A percentile compares a stretch with the other conserved stretches of the same genome.
phyloP scores from a whole-genome alignment of 1,284 basidiomycete species.

The Leccinum subrobustum region DNA sequence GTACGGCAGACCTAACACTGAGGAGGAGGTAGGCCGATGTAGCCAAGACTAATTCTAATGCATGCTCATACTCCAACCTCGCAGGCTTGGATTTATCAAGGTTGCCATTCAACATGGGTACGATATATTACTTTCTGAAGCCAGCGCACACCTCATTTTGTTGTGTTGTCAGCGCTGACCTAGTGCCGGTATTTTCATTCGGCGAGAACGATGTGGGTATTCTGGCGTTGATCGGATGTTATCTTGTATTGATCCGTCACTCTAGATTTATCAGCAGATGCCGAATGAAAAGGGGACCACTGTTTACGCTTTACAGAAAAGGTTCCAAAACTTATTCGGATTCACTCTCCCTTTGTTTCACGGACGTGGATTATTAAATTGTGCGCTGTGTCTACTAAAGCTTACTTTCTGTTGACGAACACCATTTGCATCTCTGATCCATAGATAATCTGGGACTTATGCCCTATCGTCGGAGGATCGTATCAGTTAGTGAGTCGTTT shows the following conservation, averaged over 20 bases:
- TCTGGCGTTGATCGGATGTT: neutral
- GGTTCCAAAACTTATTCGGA: conserved; percentile 89
- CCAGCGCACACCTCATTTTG: neutral
- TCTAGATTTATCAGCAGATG: conserved; percentile 92
- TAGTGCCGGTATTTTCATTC: conserved; percentile 95
- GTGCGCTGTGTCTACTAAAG: conserved; percentile 44
- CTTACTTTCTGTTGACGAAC: neutral
- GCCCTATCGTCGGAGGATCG: conserved; percentile 93
- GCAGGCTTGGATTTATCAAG: conserved; percentile 93
- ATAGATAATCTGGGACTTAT: conserved; percentile 86
- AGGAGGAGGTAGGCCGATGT: conserved; percentile 57
- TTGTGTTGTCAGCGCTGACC: conserved; percentile 62
- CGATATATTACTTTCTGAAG: conserved; percentile 21
- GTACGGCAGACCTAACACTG: conserved; percentile 92
- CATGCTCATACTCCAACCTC: conserved; percentile 3
- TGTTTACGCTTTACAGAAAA: conserved; percentile 85
- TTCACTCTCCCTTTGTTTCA: conserved; percentile 97
- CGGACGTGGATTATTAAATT: conserved; percentile 89
- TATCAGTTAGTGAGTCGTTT: conserved; percentile 80
- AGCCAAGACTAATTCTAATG: neutral
- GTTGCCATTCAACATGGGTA: conserved; percentile 92
- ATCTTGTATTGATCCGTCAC: neutral
- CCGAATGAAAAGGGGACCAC: conserved; percentile 91
- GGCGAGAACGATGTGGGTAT: conserved; percentile 92
- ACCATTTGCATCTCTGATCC: neutral